A percentile compares a stretch with the other conserved stretches of the same genome.
These are phyloP conservation scores for Termitomyces sp. DNA, from an alignment of 768 basidiomycete genomes.

Conservation along the genomic window DNA sequence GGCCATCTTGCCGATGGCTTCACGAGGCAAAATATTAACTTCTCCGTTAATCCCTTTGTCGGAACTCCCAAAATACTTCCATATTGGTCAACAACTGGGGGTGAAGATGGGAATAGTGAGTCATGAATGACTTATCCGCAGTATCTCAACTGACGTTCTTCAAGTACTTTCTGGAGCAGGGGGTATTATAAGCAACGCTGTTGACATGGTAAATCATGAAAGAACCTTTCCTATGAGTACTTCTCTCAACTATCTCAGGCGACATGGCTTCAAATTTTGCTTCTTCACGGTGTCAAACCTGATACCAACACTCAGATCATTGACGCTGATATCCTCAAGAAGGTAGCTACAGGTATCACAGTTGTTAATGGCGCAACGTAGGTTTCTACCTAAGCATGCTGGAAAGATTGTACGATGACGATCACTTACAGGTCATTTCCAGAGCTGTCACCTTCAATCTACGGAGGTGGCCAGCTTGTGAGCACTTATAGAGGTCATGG, in stretches of 20 bases:
- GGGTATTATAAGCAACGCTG: slow-evolving; percentile 21
- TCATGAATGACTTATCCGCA: neutral
- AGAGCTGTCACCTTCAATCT: slow-evolving; percentile 19
- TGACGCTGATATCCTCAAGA: neutral
- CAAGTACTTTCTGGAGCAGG: slow-evolving; percentile 25
- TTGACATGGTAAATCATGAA: slow-evolving; percentile 19
- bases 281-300: slow-evolving; percentile 15
- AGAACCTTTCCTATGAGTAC: too few species aligned
- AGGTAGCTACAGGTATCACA: neutral
- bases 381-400: neutral
- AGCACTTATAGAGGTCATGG: slow-evolving; percentile 22
- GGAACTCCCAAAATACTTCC: slow-evolving; percentile 10
- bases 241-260: neutral
- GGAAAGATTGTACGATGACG: neutral
- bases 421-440: slow-evolving; percentile 10
- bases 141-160: neutral
- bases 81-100: slow-evolving; percentile 18
- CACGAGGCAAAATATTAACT: slow-evolving; percentile 14
- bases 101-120: slow-evolving; percentile 22
- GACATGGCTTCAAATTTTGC: slow-evolving; percentile 17
- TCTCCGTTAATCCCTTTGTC: slow-evolving; percentile 3
- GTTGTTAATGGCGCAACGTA: neutral
- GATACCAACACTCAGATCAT: slow-evolving; percentile 1
- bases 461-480: slow-evolving; percentile 20
- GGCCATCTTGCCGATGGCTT: slow-evolving; percentile 25